These are phyloP conservation scores for Cercospora nicotianae DNA, from an alignment of 2,329 filamentous ascomycete genomes.

Conservation along the genomic window DNA sequence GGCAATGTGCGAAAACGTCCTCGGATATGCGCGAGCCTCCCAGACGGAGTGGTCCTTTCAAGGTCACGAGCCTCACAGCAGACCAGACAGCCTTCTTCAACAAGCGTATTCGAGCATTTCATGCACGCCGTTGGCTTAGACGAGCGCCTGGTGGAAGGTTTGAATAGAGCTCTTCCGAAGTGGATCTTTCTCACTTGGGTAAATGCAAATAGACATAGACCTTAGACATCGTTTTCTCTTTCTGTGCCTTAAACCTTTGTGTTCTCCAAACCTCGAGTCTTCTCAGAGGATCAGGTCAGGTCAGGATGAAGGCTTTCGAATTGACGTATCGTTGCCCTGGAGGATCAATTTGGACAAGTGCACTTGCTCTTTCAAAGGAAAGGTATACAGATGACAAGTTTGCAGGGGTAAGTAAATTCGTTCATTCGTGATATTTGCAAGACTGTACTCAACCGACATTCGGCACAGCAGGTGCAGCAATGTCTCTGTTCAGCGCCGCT, in stretches of 20 bases:
- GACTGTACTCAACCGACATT: conserved; percentile 3
- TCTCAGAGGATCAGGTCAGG: background rate
- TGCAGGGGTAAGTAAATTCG: background rate
- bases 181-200: background rate
- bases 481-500: conserved; percentile 34
- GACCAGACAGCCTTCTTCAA: background rate
- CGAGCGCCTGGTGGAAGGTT: background rate
- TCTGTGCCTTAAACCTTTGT: background rate
- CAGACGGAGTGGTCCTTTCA: background rate
- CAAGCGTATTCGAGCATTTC: background rate
- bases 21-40: background rate
- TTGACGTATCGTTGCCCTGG: background rate
- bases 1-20: background rate
- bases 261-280: background rate
- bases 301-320: background rate
- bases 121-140: background rate
- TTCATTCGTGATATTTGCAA: conserved; percentile 10
- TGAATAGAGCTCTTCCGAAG: background rate
- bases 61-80: background rate
- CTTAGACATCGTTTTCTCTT: background rate
- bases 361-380: background rate
- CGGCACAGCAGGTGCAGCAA: conserved; percentile 33
- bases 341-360: background rate
- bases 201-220: conserved; percentile 1
- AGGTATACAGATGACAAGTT: background rate